These are phyloP conservation scores for Fusarium mundagurra DNA, from an alignment of 2,329 filamentous ascomycete genomes.

Conservation along the genomic window DNA sequence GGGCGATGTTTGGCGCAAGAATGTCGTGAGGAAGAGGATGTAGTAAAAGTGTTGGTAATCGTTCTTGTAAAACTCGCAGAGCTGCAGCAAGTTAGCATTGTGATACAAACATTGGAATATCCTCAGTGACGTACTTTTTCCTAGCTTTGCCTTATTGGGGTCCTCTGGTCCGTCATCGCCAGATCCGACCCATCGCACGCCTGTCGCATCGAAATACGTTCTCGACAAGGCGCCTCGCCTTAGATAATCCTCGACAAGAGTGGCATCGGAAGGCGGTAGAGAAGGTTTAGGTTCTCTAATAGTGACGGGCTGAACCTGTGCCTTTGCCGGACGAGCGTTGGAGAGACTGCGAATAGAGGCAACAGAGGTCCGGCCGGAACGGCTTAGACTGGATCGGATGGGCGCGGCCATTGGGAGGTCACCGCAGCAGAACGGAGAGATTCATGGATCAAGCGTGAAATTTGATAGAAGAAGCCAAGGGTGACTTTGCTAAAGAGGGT, in stretches of 20 bases:
- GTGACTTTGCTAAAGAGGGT: background rate
- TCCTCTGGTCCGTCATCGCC: constrained; percentile 54
- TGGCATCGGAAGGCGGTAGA: constrained; percentile 4
- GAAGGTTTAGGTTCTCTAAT: constrained; percentile 9
- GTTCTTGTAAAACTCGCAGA: constrained; percentile 71
- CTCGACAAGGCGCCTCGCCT: constrained; percentile 33
- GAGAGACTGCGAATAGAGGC: constrained; percentile 42
- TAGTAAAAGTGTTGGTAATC: constrained; percentile 73
- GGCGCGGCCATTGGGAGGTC: constrained; percentile 49
- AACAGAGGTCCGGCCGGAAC: constrained; percentile 37
- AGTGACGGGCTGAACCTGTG: constrained; percentile 43
- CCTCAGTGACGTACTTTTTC: constrained; percentile 62
- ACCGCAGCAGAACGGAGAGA: constrained; percentile 35
- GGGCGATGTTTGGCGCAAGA: constrained; percentile 77
- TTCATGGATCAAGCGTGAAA: constrained; percentile 34
- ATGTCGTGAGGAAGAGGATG: constrained; percentile 77
- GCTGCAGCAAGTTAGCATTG: constrained; percentile 53
- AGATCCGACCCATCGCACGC: constrained; percentile 41
- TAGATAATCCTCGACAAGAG: constrained; percentile 8
- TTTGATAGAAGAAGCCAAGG: background rate
- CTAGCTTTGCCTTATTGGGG: constrained; percentile 70
- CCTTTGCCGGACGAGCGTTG: constrained; percentile 45
- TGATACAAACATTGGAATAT: background rate
- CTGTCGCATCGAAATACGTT: constrained; percentile 48
- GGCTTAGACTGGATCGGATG: constrained; percentile 43